Conservation (phyloP, 116 monocot species). For the Trichopus zeylanicus region DNA sequence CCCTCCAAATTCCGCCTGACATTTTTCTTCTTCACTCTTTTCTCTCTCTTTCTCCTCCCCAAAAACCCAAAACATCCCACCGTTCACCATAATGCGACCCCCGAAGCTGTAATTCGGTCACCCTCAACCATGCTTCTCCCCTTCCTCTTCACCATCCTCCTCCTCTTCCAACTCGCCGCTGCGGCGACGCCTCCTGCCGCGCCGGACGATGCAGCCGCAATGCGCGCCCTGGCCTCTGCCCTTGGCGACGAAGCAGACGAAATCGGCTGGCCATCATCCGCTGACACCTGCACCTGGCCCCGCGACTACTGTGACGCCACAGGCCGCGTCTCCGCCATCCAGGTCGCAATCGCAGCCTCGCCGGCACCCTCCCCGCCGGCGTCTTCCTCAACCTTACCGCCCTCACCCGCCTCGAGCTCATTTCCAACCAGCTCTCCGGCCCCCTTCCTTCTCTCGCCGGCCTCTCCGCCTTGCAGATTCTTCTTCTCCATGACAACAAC, state of each 20-base stretch:
- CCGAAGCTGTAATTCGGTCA: neutral
- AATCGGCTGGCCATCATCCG: neutral
- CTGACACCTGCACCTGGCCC: constrained; percentile 37
- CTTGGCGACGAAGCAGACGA: neutral
- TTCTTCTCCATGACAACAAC: constrained; percentile 48
- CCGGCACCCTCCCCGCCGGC: constrained; percentile 25
- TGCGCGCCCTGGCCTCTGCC: constrained; percentile 14
- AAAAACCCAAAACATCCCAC: neutral
- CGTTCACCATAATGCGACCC: neutral
- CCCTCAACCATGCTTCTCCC: neutral
- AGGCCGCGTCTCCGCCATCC: constrained; percentile 48
- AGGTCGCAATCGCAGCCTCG: constrained; percentile 32
- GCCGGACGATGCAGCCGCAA: constrained; percentile 21
- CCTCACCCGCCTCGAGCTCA: constrained; percentile 51
- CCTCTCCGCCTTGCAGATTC: constrained; percentile 21
- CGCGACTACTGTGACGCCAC: constrained; percentile 23
- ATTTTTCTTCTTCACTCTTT: no score
- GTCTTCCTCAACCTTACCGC: constrained; percentile 33
- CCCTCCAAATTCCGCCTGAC: no score
- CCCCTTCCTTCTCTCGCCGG: constrained; percentile 26
- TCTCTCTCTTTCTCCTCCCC: neutral
- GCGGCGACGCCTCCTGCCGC: constrained; percentile 2
- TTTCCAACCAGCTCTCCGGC: constrained; percentile 29
- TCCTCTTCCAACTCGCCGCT: neutral
- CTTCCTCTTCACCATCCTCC: neutral